Percentiles rank a stretch among this genome's conserved stretches.
phyloP scores from a whole-genome alignment of 495 filamentous ascomycete species.

The Bombardia bombarda region DNA sequence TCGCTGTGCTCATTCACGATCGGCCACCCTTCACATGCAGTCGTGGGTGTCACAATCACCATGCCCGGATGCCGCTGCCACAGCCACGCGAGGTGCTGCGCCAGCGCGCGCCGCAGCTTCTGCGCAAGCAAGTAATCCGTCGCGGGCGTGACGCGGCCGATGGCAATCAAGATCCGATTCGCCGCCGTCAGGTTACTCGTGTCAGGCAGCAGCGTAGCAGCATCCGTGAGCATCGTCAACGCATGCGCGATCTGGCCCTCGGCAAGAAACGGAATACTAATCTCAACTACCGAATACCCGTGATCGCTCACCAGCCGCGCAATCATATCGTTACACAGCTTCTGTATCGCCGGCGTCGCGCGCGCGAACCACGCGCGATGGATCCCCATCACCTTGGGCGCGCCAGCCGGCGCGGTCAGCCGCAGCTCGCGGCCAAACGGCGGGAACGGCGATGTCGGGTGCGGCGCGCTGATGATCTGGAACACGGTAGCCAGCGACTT shows the following conservation, averaged over 20 bases:
- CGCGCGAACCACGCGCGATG: slow-evolving; percentile 61
- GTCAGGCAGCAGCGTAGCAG: slow-evolving; percentile 33
- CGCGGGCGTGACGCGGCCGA: slow-evolving; percentile 54
- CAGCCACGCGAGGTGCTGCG: slow-evolving; percentile 68
- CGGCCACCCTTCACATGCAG: slow-evolving; percentile 63
- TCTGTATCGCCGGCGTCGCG: slow-evolving; percentile 54
- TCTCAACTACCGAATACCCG: slow-evolving; percentile 57
- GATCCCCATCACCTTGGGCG: slow-evolving; percentile 52
- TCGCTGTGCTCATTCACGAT: slow-evolving; percentile 38
- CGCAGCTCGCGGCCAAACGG: slow-evolving; percentile 13
- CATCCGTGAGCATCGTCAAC: slow-evolving; percentile 69
- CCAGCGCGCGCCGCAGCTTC: slow-evolving; percentile 63
- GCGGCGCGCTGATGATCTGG: slow-evolving; percentile 59
- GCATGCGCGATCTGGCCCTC: slow-evolving; percentile 72
- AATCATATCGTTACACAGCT: slow-evolving; percentile 51
- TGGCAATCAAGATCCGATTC: slow-evolving; percentile 61
- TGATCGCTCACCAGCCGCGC: slow-evolving; percentile 44
- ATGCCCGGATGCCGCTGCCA: slow-evolving; percentile 65
- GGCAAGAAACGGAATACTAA: slow-evolving; percentile 64
- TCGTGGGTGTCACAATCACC: slow-evolving; percentile 69
- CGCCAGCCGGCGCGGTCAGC: slow-evolving; percentile 2
- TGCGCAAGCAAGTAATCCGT: slow-evolving; percentile 70
- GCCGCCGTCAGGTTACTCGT: slow-evolving; percentile 48
- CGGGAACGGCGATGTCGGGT: slow-evolving; percentile 49
- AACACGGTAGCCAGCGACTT: slow-evolving; percentile 66